Percentiles rank a stretch among this genome's conserved stretches.
phyloP scores from a whole-genome alignment of 2,329 filamentous ascomycete genomes.

The Cryphonectria radicalis region DNA sequence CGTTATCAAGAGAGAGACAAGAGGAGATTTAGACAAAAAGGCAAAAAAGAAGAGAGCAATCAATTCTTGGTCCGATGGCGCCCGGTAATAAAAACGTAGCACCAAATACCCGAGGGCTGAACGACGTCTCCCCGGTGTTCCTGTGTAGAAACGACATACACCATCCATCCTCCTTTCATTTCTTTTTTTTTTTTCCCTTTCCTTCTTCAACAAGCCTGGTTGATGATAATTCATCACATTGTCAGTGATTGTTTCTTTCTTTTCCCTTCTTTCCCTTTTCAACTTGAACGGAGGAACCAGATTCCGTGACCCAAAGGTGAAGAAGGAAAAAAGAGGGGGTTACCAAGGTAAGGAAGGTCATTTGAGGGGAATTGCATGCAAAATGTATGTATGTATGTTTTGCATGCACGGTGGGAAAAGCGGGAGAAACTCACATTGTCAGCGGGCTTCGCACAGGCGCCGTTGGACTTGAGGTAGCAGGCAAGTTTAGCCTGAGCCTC shows the following conservation, averaged over 20 bases:
- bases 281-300: not conserved
- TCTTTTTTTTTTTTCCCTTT: not conserved
- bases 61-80: not conserved
- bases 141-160: too few relatives aligned
- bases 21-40: not conserved
- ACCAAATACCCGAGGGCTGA: not conserved
- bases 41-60: not conserved
- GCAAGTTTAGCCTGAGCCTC: slow-evolving; percentile 29
- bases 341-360: too few relatives aligned
- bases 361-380: not conserved
- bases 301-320: not conserved
- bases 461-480: slow-evolving; percentile 31
- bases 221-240: not conserved
- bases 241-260: not conserved
- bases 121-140: not conserved
- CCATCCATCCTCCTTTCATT: too few relatives aligned
- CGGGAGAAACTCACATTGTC: slow-evolving; percentile 26
- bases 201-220: not conserved
- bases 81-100: not conserved
- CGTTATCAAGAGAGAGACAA: not conserved
- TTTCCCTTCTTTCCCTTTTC: not conserved
- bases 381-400: not conserved
- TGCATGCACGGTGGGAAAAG: too few relatives aligned
- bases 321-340: too few relatives aligned
- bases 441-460: slow-evolving; percentile 31